Evolutionary conservation across 2,329 filamentous ascomycete genomes (phyloP), one percentile per base, ranked within the genome.

Genomic region (Aureobasidium lini): DNA sequence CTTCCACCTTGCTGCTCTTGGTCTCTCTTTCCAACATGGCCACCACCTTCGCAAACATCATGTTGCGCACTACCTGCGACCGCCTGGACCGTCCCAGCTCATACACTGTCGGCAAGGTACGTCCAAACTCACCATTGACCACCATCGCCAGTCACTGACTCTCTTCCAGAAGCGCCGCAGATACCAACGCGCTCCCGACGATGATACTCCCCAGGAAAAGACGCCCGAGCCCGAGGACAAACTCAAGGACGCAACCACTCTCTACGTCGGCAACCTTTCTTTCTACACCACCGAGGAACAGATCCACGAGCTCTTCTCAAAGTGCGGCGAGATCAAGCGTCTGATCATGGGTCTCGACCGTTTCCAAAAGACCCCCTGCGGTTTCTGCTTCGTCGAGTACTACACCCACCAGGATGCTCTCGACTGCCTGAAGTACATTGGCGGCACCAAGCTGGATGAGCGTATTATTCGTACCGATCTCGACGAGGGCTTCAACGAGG

Each of bases 261-360:
- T 99, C 71, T 99, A 99, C 71, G 93, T 99, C 48, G 94, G 94
- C 68, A 99, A 99, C 73, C 80, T 99, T 58, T 95, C 92, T 42
- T 96, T 96, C 78, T 96, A 96, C 81, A 99, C 94, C 28, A 99
- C 94, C 60, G 94, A 99, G 73, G 94, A 99, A 77, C 94, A 99
- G 73, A 96, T 99, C 62, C 93, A 97, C 75, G 93, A 97, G 75
- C 68, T 72, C 54, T 71, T 72, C 66, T 67, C 63, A 61, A 84
- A 81, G 71, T 87, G 91, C 75, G 94, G 94, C 69, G 94, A 97
- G 78, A 95, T 99, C 76, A 99, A 99, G 77, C 89, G 94, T 31
- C 84, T 99, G 49, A 85, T 99, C 65, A 99, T 99, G 94, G 94
- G 94, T 52, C 84, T 99, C 56, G 94, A 99, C 73, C 88, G 94